Conservation (phyloP, 495 filamentous ascomycete genomes). For the Pseudotulostoma volvatum region DNA sequence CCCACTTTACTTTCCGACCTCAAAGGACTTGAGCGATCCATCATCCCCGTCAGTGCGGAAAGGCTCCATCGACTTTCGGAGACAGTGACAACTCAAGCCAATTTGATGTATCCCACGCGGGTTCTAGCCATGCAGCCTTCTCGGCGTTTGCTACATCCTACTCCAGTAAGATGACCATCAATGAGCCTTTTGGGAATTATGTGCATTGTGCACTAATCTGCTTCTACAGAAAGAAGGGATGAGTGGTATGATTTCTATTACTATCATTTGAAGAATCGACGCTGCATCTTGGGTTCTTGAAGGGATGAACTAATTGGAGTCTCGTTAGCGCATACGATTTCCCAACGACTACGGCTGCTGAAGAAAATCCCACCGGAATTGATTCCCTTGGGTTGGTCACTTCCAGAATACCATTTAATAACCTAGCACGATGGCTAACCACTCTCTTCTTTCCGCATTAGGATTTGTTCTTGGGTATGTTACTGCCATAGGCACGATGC, state of each 20-base stretch:
- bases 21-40: too few species aligned
- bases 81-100: background rate
- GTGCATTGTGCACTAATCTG: conserved; percentile 17
- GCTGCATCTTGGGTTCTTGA: too few species aligned
- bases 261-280: background rate
- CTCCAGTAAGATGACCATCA: conserved; percentile 50
- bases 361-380: conserved; percentile 86
- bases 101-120: conserved; percentile 46
- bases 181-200: background rate
- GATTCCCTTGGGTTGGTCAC: conserved; percentile 72
- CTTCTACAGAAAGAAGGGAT: conserved; percentile 61
- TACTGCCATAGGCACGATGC: too few species aligned
- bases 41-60: too few species aligned
- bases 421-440: conserved; percentile 4
- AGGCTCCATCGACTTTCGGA: too few species aligned
- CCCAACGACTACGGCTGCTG: conserved; percentile 76
- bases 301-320: too few species aligned
- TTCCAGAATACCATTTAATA: background rate
- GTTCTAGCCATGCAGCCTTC: conserved; percentile 38
- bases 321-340: conserved; percentile 89
- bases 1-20: too few species aligned
- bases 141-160: conserved; percentile 50
- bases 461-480: conserved; percentile 68
- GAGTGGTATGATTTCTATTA: conserved; percentile 43
- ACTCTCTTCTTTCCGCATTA: conserved; percentile 19